Evolutionary conservation across 805 yeast genomes (phyloP).

Genomic region (Ogataea ganodermae): DNA sequence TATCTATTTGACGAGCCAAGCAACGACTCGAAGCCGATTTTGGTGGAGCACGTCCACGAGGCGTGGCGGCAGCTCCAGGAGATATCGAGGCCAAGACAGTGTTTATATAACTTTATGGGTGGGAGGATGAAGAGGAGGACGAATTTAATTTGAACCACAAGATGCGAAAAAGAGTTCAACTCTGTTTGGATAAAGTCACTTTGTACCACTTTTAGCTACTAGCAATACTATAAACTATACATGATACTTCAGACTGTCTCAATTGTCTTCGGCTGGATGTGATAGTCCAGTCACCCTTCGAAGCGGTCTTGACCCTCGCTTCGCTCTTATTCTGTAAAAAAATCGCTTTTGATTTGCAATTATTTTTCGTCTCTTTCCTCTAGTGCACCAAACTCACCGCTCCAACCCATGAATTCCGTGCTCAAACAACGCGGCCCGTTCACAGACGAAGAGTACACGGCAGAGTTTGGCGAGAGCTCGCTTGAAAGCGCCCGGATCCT

Average conservation of each 20-base stretch:
- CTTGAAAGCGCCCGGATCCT: conserved; percentile 32
- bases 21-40: conserved; percentile 73
- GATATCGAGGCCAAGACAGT: conserved; percentile 55
- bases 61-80: conserved; percentile 84
- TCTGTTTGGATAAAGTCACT: too few species aligned
- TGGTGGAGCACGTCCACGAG: conserved; percentile 80
- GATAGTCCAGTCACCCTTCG: too few species aligned
- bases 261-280: too few species aligned
- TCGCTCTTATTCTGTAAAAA: too few species aligned
- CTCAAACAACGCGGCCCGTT: conserved; percentile 31
- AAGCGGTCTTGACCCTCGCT: too few species aligned
- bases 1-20: conserved; percentile 87
- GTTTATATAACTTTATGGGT: conserved; percentile 72
- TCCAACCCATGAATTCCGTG: conserved; percentile 7
- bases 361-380: too few species aligned
- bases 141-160: conserved; percentile 43
- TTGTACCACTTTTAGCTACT: too few species aligned
- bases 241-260: too few species aligned
- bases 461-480: conserved; percentile 22
- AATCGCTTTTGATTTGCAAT: too few species aligned
- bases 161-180: too few species aligned
- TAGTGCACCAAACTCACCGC: neutral
- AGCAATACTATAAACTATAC: too few species aligned
- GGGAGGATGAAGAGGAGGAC: conserved; percentile 58
- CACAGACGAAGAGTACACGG: conserved; percentile 34